Evolutionary conservation across 2,329 filamentous ascomycete species (phyloP), one percentile per base, ranked within the genome.

Genomic region (Laburnicola sp.): DNA sequence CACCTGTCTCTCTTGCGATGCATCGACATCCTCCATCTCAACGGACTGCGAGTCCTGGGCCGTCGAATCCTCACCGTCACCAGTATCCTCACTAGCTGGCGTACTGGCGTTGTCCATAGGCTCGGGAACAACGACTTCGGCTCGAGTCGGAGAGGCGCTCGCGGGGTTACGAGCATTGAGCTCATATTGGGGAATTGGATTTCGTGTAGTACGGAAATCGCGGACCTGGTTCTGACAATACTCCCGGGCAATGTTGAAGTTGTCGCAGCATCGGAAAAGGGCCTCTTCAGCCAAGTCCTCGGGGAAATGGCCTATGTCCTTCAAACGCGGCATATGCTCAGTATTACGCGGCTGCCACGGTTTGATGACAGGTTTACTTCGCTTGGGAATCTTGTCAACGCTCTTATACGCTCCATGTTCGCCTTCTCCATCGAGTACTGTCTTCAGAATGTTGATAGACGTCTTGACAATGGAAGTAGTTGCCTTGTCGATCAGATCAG

Each of bases 371-470:
- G 76, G 71, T 34, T 78, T 75, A 28, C 73, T 71, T 46, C 78
- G 69, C 43, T 74, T 67, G 25, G 78, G 79, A 9, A 80, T 76
- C 52, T 84, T 83, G 43, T 91, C 87, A 7, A 79, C 73, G 50
- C 80, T 85, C 65, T 78, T 86, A 66, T 79, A 81, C 16, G 84
- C 88, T 52, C 80, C 80, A 6, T 78, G 73, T 69, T 99, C 94
- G 49, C 83, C 80, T 48, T 96, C 91, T n/a, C 84, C 88, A 51
- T 85, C 82, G 8, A 91, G 82, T 11, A 95, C 86, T 4, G 84
- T 84, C 61, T 89, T 89, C 50, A 99, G 78, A 40, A 96, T 93
- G 28, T 91, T 88, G 53, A 97, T 84, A 10, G 96, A 78, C 47
- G 85, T 87, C 60, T 89, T 88, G 16, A 94, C 84, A 36, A 92